Base-by-base conservation (phyloP, 1,284 basidiomycete genomes). In the Pseudozyma hubeiensis region DNA sequence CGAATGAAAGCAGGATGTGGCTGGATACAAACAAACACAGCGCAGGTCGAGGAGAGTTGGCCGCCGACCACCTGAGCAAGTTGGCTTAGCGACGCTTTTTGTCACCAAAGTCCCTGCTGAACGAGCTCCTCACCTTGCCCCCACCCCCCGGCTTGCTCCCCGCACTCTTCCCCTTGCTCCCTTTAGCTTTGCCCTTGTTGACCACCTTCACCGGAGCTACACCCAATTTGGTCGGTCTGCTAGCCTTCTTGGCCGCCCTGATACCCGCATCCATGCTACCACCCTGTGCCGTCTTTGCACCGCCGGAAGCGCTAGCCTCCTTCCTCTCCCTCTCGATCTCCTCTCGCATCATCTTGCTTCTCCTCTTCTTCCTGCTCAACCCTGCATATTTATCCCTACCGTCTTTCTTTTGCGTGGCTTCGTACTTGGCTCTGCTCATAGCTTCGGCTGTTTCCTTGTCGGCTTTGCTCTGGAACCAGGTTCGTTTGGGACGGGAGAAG, bases 381-480 rank as follows among this genome's bases (percentile, higher is more conserved):
- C 81, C 81, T 1, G 75, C 77, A 43, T 79, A 80, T n/a, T 72
- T 66, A 39, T 64, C 65, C n/a, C 62, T 45, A 0, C 16, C 45
- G 19, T 56, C 40, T 39, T 68, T 62, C 31, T 41, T 34, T 40
- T 69, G 46, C 29, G 74, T 71, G 19, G 75, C 71, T 29, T 67
- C 52, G 53, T 84, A 79, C n/a, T 70, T 63, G 0, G 64, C 73
- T 41, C 72, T 72, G 31, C 66, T 64, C 2, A 72, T 50, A 3
- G 51, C 52, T 7, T 65, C 56, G 5, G 65, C 66, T 61, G 88
- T 86, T 85, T 69, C 58, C 65, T 93, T 98, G 77, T 97, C 94
- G 84, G 91, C 91, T 66, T 89, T 88, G 29, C 88, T 90, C 86
- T 98, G 96, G 89, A 99, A 99, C 97, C 97, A 99, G 13, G 95